Percentiles rank a stretch among this genome's conserved stretches.
Evolutionary conservation across 1,284 basidiomycete genomes (phyloP).

Genomic region (Ustilago shanxiensis): DNA sequence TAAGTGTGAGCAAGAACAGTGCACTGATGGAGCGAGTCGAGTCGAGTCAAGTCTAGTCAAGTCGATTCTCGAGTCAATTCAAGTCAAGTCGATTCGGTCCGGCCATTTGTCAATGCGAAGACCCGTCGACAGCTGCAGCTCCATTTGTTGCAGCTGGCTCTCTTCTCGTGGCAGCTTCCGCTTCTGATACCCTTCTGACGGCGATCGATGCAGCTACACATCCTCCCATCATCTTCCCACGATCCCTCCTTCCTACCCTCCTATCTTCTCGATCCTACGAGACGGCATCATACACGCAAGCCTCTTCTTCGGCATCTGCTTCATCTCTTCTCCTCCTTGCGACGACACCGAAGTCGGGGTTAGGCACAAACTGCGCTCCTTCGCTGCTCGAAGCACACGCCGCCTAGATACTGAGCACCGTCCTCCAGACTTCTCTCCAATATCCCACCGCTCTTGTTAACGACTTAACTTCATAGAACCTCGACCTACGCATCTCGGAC

Average conservation of each 20-base stretch:
- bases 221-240: neutral
- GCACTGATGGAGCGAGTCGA: no score
- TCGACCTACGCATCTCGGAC: neutral
- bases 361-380: neutral
- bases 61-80: no score
- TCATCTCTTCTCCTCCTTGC: neutral
- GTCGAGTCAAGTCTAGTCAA: neutral
- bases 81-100: neutral
- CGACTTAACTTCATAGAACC: neutral
- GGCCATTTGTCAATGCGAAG: neutral
- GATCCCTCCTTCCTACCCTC: neutral
- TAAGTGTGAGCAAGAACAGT: neutral
- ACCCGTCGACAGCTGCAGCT: neutral
- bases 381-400: neutral
- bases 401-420: neutral
- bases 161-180: constrained; percentile 14
- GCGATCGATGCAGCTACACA: neutral
- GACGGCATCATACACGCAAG: constrained; percentile 17
- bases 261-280: neutral
- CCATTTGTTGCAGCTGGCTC: neutral
- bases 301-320: constrained; percentile 7
- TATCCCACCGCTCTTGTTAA: neutral
- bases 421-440: neutral
- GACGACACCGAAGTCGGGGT: no score
- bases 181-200: neutral